Evolutionary conservation across 2,329 filamentous ascomycete genomes (phyloP).

Genomic region (Fusarium sp.): DNA sequence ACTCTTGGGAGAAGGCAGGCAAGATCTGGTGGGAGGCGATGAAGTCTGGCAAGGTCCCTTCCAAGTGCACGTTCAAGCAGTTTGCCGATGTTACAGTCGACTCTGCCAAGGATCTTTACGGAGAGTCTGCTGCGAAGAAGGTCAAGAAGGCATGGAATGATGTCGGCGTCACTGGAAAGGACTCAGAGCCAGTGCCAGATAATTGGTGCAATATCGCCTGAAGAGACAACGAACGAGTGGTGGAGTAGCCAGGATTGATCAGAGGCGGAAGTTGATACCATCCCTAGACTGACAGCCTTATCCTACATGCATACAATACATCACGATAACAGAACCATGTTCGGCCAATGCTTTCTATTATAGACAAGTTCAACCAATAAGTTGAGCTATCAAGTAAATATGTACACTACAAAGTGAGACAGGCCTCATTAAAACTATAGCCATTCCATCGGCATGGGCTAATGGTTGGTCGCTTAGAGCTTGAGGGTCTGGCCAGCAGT

Average conservation of each 20-base stretch:
- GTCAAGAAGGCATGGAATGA: constrained; percentile 61
- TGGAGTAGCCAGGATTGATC: not conserved
- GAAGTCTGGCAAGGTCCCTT: constrained; percentile 55
- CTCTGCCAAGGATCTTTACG: constrained; percentile 58
- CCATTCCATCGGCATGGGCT: not conserved
- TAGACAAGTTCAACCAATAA: not conserved
- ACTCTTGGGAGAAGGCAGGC: constrained; percentile 65
- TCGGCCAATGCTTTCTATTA: constrained; percentile 9
- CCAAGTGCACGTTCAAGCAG: constrained; percentile 58
- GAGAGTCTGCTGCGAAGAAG: constrained; percentile 54
- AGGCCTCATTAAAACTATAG: not conserved
- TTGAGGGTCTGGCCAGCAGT: constrained; percentile 54
- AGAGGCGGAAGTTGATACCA: not conserved
- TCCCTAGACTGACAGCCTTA: not conserved
- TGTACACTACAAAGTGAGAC: constrained; percentile 24
- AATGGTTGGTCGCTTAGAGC: constrained; percentile 41
- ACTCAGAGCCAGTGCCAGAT: constrained; percentile 19
- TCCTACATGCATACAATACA: not conserved
- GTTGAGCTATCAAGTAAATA: constrained; percentile 9
- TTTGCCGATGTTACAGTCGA: constrained; percentile 63
- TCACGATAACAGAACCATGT: not conserved
- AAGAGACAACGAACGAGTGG: not conserved
- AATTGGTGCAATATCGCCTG: constrained; percentile 32
- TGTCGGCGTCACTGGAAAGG: constrained; percentile 55
- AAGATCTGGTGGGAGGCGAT: constrained; percentile 66